A percentile compares a stretch with the other conserved stretches of the same genome.
phyloP scores from a whole-genome alignment of 345 rosid species.

The Populus pruinosa region DNA sequence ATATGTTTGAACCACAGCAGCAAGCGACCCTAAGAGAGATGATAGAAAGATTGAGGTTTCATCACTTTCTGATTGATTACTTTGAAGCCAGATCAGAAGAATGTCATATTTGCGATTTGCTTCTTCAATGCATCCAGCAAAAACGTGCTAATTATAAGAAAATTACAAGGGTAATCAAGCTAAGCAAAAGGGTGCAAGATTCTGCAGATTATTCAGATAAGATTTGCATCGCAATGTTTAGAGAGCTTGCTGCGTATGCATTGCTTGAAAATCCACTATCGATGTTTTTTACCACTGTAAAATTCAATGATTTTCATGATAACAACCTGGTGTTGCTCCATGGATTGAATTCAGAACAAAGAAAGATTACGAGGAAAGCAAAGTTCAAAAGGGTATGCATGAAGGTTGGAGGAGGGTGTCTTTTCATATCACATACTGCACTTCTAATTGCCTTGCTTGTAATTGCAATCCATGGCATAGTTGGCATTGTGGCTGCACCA shows the following conservation, averaged over 20 bases:
- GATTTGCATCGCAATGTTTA: constrained; percentile 19
- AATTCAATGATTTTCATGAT: constrained; percentile 42
- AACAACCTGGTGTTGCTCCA: constrained; percentile 40
- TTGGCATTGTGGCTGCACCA: constrained; percentile 57
- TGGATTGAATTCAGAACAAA: constrained; percentile 43
- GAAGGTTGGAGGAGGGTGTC: constrained; percentile 40
- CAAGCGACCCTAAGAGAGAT: constrained; percentile 44
- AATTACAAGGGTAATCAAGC: constrained; percentile 48
- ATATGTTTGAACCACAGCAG: constrained; percentile 50
- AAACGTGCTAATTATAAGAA: constrained; percentile 45
- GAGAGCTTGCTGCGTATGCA: constrained; percentile 54
- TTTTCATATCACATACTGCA: constrained; percentile 43
- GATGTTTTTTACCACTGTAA: constrained; percentile 19
- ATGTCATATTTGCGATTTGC: constrained; percentile 53
- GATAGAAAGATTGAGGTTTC: constrained; percentile 33
- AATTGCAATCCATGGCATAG: constrained; percentile 58
- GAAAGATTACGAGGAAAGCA: constrained; percentile 43
- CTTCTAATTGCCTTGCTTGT: constrained; percentile 42
- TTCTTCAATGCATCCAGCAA: constrained; percentile 56
- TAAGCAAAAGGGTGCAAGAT: constrained; percentile 31
- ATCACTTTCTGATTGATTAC: constrained; percentile 45
- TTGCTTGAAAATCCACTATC: constrained; percentile 53
- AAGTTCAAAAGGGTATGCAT: constrained; percentile 38
- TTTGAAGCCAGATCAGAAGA: constrained; percentile 54
- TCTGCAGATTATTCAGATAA: constrained; percentile 16